Evolutionary conservation across 805 yeast genomes (phyloP).

Genomic region (Yarrowia osloensis): DNA sequence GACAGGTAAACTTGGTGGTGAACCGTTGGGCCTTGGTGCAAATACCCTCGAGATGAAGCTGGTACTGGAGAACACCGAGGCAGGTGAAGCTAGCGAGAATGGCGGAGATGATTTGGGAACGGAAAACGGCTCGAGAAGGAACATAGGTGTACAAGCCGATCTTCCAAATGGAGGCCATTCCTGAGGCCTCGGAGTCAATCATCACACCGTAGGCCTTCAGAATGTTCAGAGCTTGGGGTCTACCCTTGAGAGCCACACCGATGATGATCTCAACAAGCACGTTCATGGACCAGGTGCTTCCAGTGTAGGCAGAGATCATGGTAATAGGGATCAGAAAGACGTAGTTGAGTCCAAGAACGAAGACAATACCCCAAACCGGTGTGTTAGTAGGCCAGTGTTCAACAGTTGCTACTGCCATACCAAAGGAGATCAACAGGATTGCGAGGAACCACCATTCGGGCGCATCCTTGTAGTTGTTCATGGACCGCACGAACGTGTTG

Average conservation of each 20-base stretch:
- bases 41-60: conserved; percentile 40
- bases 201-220: conserved; percentile 48
- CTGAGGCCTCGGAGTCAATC: conserved; percentile 63
- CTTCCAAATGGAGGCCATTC: conserved; percentile 57
- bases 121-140: conserved; percentile 59
- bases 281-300: conserved; percentile 56
- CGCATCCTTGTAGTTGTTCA: conserved; percentile 53
- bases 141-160: conserved; percentile 60
- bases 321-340: conserved; percentile 64
- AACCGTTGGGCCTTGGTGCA: conserved; percentile 37
- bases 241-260: conserved; percentile 67
- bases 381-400: conserved; percentile 50
- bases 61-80: conserved; percentile 42
- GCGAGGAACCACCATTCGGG: conserved; percentile 56
- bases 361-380: conserved; percentile 63
- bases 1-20: conserved; percentile 42
- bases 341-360: conserved; percentile 56
- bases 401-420: conserved; percentile 48
- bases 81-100: conserved; percentile 43
- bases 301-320: conserved; percentile 61
- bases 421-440: conserved; percentile 49
- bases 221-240: conserved; percentile 55
- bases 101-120: conserved; percentile 50
- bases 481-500: conserved; percentile 48
- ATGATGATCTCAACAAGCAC: conserved; percentile 64